Conservation (phyloP, 306 rosid species). For the Lotus japonicus region DNA sequence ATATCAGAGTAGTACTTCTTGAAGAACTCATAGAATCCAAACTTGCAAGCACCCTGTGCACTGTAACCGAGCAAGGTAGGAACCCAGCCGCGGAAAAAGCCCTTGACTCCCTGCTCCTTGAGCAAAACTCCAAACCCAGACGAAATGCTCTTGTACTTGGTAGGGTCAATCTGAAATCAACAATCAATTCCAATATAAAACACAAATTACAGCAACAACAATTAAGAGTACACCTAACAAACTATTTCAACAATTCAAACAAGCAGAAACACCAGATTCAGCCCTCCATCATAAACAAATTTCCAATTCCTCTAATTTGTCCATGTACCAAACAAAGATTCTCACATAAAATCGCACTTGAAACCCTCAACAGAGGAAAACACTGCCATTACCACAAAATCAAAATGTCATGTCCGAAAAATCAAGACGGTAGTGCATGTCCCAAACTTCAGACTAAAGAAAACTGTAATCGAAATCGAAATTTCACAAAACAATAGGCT, state of each 20-base stretch:
- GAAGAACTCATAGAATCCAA: constrained; percentile 89
- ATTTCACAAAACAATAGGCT: not conserved
- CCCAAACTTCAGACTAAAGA: not conserved
- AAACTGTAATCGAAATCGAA: not conserved
- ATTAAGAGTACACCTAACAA: not conserved
- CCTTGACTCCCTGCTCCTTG: constrained; percentile 88
- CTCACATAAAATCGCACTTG: not conserved
- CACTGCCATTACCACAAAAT: not conserved
- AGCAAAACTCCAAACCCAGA: constrained; percentile 88
- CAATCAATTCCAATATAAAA: constrained; percentile 2
- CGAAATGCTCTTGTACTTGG: constrained; percentile 76
- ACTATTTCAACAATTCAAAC: not conserved
- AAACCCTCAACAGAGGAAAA: not conserved
- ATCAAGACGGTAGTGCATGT: not conserved
- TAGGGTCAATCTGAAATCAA: constrained; percentile 74
- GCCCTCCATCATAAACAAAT: not conserved
- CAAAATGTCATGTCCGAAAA: not conserved
- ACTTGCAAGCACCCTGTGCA: constrained; percentile 99
- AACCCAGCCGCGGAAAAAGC: constrained; percentile 96
- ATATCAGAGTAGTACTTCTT: constrained; percentile 93
- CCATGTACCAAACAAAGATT: not conserved
- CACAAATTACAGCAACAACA: not conserved
- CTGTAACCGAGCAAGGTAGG: constrained; percentile 97
- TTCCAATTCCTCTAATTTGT: not conserved
- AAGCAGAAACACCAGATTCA: not conserved